Base-by-base conservation (phyloP, 2,329 filamentous ascomycete genomes). In the Hyphodiscus sp. region DNA sequence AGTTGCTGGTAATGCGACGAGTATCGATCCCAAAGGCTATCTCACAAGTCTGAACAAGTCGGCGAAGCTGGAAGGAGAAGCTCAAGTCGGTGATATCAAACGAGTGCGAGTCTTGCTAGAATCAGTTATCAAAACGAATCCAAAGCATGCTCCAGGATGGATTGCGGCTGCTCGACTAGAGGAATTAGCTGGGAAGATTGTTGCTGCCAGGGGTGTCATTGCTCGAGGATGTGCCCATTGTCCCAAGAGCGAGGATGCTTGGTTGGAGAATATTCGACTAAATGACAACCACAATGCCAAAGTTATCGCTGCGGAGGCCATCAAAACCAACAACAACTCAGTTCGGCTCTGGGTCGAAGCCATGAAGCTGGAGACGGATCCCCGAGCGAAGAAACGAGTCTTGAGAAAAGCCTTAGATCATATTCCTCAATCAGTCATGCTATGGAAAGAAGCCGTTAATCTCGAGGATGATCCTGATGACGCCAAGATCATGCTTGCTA, bases 371-470 rank as follows among this genome's bases (percentile, higher is more conserved):
- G 94, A 99, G 69, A 83, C 83, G 8, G 87, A 96, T 47, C 74
- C 83, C 1, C 81, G 86, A 55, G 89, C 90, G 11, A 95, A 95
- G 72, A 97, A 97, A 73, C 85, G 91, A 66, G 94, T 99, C 8
- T 83, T 96, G 33, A 82, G 91, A 52, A 89, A 95, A 67, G 95
- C 94, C 0, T 77, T 99, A 45, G 89, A 97, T 64, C 86, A 96
- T 65, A 88, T 96, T 42, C 91, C 91, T 0, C 90, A 96, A 66
- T 97, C 92, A 0, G 94, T 97, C 47, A 86, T 89, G 43, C 80
- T 99, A n/a, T 99, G 94, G 94, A 99, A 97, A 68, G 91, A 95
- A 68, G 87, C 92, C 5, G 92, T 99, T 58, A 97, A 97, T 63
- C 74, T 97, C 52, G 94, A 97, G 67, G 92, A 96, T 65, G 87